A percentile compares a stretch with the other conserved stretches of the same genome.
Evolutionary conservation across 2,329 filamentous ascomycete species (phyloP).

Genomic region (Fusarium succisae): DNA sequence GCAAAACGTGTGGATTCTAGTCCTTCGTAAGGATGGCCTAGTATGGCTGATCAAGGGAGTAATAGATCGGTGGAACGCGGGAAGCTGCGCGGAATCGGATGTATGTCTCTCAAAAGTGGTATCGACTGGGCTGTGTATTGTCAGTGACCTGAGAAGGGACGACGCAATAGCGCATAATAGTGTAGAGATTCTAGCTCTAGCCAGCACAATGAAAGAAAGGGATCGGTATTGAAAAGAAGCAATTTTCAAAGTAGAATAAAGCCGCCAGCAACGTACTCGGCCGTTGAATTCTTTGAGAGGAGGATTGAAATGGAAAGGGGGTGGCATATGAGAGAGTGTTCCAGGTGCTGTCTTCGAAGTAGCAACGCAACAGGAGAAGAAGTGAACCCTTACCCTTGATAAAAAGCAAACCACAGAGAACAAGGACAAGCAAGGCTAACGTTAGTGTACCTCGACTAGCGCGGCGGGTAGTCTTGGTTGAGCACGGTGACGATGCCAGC

Average conservation of each 20-base stretch:
- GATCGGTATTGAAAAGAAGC: conserved; percentile 16
- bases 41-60: conserved; percentile 34
- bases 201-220: conserved; percentile 18
- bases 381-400: conserved; percentile 41
- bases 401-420: conserved; percentile 40
- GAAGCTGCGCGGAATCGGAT: conserved; percentile 25
- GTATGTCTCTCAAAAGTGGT: conserved; percentile 26
- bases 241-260: conserved; percentile 9
- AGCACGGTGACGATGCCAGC: conserved; percentile 40
- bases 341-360: conserved; percentile 33
- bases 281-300: conserved; percentile 32
- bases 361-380: conserved; percentile 38
- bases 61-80: conserved; percentile 33
- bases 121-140: conserved; percentile 31
- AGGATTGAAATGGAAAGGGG: conserved; percentile 36
- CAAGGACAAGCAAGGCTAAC: conserved; percentile 36
- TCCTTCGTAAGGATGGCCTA: conserved; percentile 18
- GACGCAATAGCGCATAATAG: conserved; percentile 22
- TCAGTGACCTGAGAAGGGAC: conserved; percentile 31
- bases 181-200: conserved; percentile 10
- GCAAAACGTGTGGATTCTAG: conserved; percentile 15
- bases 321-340: conserved; percentile 31
- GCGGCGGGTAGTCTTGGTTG: conserved; percentile 28
- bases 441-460: conserved; percentile 37
- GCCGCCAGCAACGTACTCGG: conserved; percentile 34